These are phyloP conservation scores for Porpolomopsis calyptriformis DNA, from an alignment of 768 basidiomycete genomes.

Conservation along the genomic window DNA sequence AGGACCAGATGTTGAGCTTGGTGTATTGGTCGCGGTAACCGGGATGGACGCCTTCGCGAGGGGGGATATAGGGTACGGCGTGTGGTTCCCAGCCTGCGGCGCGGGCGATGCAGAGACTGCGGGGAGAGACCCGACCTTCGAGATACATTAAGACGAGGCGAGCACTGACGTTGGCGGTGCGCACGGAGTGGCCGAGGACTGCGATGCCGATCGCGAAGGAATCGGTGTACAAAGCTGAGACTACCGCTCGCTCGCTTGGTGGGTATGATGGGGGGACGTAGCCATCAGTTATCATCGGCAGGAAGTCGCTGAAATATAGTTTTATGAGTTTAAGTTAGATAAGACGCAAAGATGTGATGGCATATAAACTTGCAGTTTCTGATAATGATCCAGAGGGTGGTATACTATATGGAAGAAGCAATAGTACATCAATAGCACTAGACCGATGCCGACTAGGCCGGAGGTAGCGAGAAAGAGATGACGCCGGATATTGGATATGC, in stretches of 20 bases:
- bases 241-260: conserved; percentile 5
- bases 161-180: conserved; percentile 16
- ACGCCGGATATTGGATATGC: too few relatives aligned
- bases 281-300: conserved; percentile 9
- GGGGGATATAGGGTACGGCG: conserved; percentile 29
- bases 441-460: too few relatives aligned
- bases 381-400: conserved; percentile 17
- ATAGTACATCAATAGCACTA: too few relatives aligned
- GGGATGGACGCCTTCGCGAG: conserved; percentile 23
- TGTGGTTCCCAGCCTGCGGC: conserved; percentile 30
- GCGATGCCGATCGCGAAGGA: conserved; percentile 20
- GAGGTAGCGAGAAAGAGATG: too few relatives aligned
- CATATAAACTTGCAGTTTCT: conserved; percentile 15
- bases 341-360: neutral
- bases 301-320: conserved; percentile 9
- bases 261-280: neutral
- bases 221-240: conserved; percentile 13
- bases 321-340: neutral
- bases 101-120: conserved; percentile 29
- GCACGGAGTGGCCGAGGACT: conserved; percentile 20
- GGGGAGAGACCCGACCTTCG: conserved; percentile 24
- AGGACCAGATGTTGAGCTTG: conserved; percentile 31
- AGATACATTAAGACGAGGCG: conserved; percentile 21
- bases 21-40: conserved; percentile 35
- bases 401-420: too few relatives aligned